Percentiles rank a stretch among this genome's conserved stretches.
These are phyloP conservation scores for Cordyceps cateniannulata DNA, from an alignment of 2,329 filamentous ascomycete species.

Conservation along the genomic window DNA sequence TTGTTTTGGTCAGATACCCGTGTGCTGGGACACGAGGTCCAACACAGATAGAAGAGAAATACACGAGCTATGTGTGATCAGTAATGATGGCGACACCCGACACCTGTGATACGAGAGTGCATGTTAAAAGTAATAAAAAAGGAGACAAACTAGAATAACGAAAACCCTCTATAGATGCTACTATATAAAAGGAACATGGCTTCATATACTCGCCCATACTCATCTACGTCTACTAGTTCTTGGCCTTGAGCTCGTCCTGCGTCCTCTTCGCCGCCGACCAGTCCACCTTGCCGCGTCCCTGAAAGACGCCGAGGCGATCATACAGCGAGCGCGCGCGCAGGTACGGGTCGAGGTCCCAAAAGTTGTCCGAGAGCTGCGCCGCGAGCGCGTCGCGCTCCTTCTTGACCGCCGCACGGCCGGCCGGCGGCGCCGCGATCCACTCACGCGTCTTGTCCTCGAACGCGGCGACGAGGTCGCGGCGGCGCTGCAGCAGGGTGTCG, in stretches of 20 bases:
- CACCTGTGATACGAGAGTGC: background rate
- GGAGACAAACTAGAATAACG: background rate
- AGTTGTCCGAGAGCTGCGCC: slow-evolving; percentile 57
- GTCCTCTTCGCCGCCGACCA: slow-evolving; percentile 45
- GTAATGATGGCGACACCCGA: background rate
- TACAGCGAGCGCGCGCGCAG: slow-evolving; percentile 70
- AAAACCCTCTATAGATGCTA: background rate
- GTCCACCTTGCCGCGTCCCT: slow-evolving; percentile 56
- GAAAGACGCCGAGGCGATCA: slow-evolving; percentile 66
- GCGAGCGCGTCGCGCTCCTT: slow-evolving; percentile 52
- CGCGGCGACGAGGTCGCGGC: slow-evolving; percentile 55
- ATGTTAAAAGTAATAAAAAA: background rate
- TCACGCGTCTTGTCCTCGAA: slow-evolving; percentile 66
- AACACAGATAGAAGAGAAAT: slow-evolving; percentile 5
- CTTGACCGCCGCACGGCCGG: slow-evolving; percentile 33
- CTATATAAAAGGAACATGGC: background rate
- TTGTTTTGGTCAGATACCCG: slow-evolving; percentile 12
- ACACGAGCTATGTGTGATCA: background rate
- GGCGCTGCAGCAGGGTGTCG: slow-evolving; percentile 53
- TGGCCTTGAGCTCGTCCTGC: slow-evolving; percentile 9
- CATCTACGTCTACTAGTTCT: background rate
- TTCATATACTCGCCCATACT: background rate
- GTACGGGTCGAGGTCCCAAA: slow-evolving; percentile 82
- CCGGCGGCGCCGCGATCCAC: slow-evolving; percentile 52
- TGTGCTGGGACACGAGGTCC: slow-evolving; percentile 4